Conservation (phyloP, 495 filamentous ascomycete species). For the Rhypophila decipiens region DNA sequence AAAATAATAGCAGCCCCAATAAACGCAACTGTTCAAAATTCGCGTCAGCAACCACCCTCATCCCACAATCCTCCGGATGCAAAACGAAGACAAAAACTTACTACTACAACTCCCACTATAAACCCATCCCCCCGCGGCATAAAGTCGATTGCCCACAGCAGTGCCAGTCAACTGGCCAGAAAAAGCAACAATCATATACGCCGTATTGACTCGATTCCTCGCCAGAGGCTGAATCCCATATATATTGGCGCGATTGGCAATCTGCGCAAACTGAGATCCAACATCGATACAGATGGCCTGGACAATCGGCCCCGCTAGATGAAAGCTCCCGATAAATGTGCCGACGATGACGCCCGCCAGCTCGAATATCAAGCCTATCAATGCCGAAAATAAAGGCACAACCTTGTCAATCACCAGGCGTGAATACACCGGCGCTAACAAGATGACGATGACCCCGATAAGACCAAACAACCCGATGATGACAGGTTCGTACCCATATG, state of each 20-base stretch:
- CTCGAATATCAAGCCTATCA: slow-evolving; percentile 53
- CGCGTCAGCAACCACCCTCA: neutral
- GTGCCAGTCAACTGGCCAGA: slow-evolving; percentile 73
- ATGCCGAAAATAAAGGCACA: slow-evolving; percentile 57
- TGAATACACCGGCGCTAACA: slow-evolving; percentile 60
- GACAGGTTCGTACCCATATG: slow-evolving; percentile 61
- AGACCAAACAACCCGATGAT: slow-evolving; percentile 73
- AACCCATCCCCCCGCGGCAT: slow-evolving; percentile 64
- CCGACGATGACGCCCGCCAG: slow-evolving; percentile 62
- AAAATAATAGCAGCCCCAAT: slow-evolving; percentile 54
- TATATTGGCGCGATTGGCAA: slow-evolving; percentile 66
- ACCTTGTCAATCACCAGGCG: slow-evolving; percentile 65
- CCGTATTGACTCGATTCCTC: slow-evolving; percentile 73
- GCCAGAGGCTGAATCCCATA: slow-evolving; percentile 66
- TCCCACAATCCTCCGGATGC: too few species aligned
- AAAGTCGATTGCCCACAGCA: slow-evolving; percentile 62
- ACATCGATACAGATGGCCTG: slow-evolving; percentile 69
- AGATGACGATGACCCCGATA: slow-evolving; percentile 64
- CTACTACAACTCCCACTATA: slow-evolving; percentile 58
- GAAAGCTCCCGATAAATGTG: slow-evolving; percentile 57
- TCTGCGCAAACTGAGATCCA: slow-evolving; percentile 67
- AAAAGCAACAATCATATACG: slow-evolving; percentile 72
- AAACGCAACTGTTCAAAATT: slow-evolving; percentile 44
- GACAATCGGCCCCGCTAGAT: slow-evolving; percentile 67
- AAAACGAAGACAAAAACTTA: slow-evolving; percentile 9